Base-by-base conservation (phyloP, 257 asterid genomes). In the Dorcoceras hygrometricum region DNA sequence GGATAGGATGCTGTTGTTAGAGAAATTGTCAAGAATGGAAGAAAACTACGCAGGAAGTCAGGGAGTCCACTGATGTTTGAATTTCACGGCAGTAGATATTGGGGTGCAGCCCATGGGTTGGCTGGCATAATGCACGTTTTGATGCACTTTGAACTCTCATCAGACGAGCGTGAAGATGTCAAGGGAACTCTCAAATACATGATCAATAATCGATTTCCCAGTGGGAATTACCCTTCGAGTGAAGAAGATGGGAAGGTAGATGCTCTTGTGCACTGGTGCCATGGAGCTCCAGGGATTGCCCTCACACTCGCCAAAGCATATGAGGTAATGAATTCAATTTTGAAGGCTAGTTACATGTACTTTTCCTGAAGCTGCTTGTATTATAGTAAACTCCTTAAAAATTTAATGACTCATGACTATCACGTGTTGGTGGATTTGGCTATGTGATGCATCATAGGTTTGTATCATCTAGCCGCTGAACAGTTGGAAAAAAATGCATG, bases 31-130 rank as follows among this genome's bases (percentile, higher is more conserved):
- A 68, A 64, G 63, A 77, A 67, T 8, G 95, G 96, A 56, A 83
- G 88, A 60, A 80, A 74, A 55, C 68, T 83, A 66, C 85, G 89
- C 19, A 82, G 72, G 54, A 76, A 8, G 61, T 81, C 69, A 11
- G 81, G 68, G 65, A 75, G 89, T 63, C 94, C 87, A 0, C 69
- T 87, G 77, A 85, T 87, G 96, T 78, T 73, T 59, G 95, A 89
- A 62, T 87, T 87, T 90, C 48, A 78, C 20, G 88, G 93, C 46
- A 74, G 76, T 51, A 87, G 69, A 80, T 89, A 85, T 75, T 87
- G 90, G 95, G 95, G 95, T 29, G 93, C 95, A 5, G 96, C 96
- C 60, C 96, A 89, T 71, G 96, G 93, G 19, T 74, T 89, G 79
- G 96, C 95, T 54, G 95, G 96, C 61, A 85, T 87, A 67, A 67